Base-by-base conservation (phyloP, 1,284 basidiomycete species). In the Marasmius oreades region DNA sequence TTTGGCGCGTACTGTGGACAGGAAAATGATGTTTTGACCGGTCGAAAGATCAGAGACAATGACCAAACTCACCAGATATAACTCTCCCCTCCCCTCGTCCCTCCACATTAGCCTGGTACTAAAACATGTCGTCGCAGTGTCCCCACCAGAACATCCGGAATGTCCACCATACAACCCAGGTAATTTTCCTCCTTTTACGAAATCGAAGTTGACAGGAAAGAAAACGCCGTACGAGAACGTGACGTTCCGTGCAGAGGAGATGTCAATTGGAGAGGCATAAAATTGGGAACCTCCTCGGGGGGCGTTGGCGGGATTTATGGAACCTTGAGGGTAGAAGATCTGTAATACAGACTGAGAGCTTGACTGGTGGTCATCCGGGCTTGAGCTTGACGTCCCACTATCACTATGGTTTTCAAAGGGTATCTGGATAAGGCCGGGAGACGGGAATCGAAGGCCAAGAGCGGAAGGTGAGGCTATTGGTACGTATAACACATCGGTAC, bases 101-200 rank as follows among this genome's bases (percentile, higher is more conserved):
- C 88, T 75, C 88, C 88, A 91, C 88, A 91, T 91, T 59, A 90
- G 56, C 26, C 88, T 72, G 18, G 85, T 88, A 66, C 86, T 88
- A 63, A 88, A 91, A 61, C 88, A 90, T 53, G 79, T 75, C 34
- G 69, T 55, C 6, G 88, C 88, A 4, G 73, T 73, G 59, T 84
- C 75, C 5, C 88, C 88, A 7, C 87, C 87, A 23, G 86, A 88
- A 65, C 87, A 90, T 16, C 79, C 78, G 7, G 66, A 72, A 61
- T 79, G 82, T 0, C 88, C 88, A 0, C 88, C 88, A 63, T 86
- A 89, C 24, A 90, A 61, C 1, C 88, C 88, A 0, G 88, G 88
- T 12, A 90, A 63, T 67, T 91, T 90, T 8, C 87, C 88, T 11
- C 77, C 88, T 53, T 77, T 73, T 10, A 88, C 87, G 77, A 81